Conservation (phyloP, 1,284 basidiomycete species). For the Apiotrichum siamense region DNA sequence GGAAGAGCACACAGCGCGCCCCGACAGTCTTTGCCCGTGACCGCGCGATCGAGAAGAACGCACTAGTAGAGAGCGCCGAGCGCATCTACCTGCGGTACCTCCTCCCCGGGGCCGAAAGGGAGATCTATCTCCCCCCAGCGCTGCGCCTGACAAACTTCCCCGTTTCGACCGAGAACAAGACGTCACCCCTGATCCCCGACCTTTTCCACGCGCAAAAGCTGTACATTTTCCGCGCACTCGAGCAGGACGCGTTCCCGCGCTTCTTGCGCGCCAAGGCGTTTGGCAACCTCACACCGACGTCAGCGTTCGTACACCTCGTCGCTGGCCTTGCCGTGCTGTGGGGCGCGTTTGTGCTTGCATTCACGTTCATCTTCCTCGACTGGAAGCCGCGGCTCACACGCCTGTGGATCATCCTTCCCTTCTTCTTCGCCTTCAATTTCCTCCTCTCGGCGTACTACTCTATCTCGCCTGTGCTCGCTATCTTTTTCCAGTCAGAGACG, state of each 20-base stretch:
- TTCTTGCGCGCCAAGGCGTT: slow-evolving; percentile 96
- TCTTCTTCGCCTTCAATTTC: slow-evolving; percentile 80
- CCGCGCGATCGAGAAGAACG: slow-evolving; percentile 78
- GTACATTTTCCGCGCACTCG: slow-evolving; percentile 94
- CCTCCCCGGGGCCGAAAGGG: slow-evolving; percentile 57
- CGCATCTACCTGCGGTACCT: slow-evolving; percentile 93
- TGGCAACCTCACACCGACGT: slow-evolving; percentile 88
- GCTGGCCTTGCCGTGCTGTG: slow-evolving; percentile 81
- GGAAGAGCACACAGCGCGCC: slow-evolving; percentile 53
- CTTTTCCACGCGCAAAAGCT: slow-evolving; percentile 97
- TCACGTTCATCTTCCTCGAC: slow-evolving; percentile 90
- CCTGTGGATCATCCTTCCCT: slow-evolving; percentile 95
- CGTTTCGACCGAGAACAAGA: slow-evolving; percentile 58
- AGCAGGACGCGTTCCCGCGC: slow-evolving; percentile 92
- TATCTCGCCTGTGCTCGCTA: slow-evolving; percentile 71
- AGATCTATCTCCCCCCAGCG: slow-evolving; percentile 82
- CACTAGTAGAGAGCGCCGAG: slow-evolving; percentile 87
- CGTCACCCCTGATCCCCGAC: slow-evolving; percentile 87
- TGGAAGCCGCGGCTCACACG: slow-evolving; percentile 79
- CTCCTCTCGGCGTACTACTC: slow-evolving; percentile 93
- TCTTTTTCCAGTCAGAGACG: slow-evolving; percentile 47
- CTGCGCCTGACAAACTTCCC: slow-evolving; percentile 48
- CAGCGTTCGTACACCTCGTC: slow-evolving; percentile 74
- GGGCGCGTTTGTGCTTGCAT: slow-evolving; percentile 82
- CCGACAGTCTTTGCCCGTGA: slow-evolving; percentile 85